A percentile compares a stretch with the other conserved stretches of the same genome.
phyloP scores from a whole-genome alignment of 495 filamentous ascomycete species.

The Letharia lupina region DNA sequence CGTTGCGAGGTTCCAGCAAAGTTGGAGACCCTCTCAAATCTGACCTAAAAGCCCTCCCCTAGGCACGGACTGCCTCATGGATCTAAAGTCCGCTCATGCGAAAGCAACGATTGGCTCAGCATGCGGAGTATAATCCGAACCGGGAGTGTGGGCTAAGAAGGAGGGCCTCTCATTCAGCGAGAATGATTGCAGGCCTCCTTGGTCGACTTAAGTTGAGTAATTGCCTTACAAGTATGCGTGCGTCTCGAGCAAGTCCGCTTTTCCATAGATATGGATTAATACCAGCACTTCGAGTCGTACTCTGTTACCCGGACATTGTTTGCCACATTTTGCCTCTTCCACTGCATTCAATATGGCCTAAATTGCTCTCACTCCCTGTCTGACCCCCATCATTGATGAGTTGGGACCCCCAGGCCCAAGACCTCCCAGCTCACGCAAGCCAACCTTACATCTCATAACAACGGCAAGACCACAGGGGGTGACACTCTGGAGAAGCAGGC shows the following conservation, averaged over 20 bases:
- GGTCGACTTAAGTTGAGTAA: not conserved
- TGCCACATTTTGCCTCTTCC: not conserved
- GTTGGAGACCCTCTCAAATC: no score
- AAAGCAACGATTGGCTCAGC: not conserved
- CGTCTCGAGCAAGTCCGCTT: not conserved
- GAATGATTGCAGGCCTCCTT: not conserved
- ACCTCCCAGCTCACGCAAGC: not conserved
- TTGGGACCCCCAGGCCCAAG: not conserved
- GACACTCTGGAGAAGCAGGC: not conserved
- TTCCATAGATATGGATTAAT: not conserved
- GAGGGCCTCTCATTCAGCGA: not conserved
- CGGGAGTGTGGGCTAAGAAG: not conserved
- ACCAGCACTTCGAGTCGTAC: not conserved
- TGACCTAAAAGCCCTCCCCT: no score
- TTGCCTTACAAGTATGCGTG: not conserved
- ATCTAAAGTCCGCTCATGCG: not conserved
- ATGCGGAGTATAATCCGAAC: not conserved
- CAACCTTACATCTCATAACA: not conserved
- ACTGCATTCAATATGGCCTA: not conserved
- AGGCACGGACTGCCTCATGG: not conserved
- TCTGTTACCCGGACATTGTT: not conserved
- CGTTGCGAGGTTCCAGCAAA: no score
- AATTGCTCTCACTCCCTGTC: not conserved
- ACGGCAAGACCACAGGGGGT: not conserved
- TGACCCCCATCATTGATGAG: not conserved